Conservation (phyloP, 2,329 filamentous ascomycete species). For the Gnomoniopsis smithogilvyi region DNA sequence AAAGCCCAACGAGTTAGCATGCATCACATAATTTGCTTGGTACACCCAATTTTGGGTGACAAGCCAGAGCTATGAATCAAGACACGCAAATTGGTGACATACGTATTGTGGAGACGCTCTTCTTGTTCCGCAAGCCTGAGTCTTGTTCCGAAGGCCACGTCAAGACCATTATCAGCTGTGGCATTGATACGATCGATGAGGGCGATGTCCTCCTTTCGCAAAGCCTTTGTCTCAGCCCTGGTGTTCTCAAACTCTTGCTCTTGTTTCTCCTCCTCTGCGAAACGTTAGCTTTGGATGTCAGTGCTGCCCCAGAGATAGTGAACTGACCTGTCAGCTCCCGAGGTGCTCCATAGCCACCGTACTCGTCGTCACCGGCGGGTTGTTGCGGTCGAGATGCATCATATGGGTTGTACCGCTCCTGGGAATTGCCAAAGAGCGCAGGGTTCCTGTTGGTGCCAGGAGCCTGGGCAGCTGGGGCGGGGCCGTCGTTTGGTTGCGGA, state of each 20-base stretch:
- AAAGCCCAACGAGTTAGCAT: neutral
- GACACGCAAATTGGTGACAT: neutral
- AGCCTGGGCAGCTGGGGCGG: neutral
- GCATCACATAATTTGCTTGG: too few relatives aligned
- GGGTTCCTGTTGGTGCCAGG: neutral
- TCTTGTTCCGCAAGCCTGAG: slow-evolving; percentile 74
- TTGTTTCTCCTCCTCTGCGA: slow-evolving; percentile 75
- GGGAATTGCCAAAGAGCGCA: slow-evolving; percentile 11
- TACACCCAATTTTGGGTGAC: too few relatives aligned
- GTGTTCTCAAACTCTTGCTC: slow-evolving; percentile 67
- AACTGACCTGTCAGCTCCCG: slow-evolving; percentile 55
- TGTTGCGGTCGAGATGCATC: neutral
- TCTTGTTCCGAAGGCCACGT: slow-evolving; percentile 69
- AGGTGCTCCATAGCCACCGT: slow-evolving; percentile 61
- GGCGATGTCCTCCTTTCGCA: slow-evolving; percentile 72
- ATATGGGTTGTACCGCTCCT: slow-evolving; percentile 6
- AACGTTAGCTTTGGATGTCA: neutral
- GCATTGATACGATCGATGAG: slow-evolving; percentile 65
- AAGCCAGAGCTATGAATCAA: too few relatives aligned
- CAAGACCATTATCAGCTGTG: slow-evolving; percentile 65
- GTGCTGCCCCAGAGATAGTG: rapidly evolving
- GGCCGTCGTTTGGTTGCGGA: slow-evolving; percentile 13
- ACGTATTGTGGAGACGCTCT: slow-evolving; percentile 74
- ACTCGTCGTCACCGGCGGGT: slow-evolving; percentile 21
- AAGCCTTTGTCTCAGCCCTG: slow-evolving; percentile 70